Percentiles rank a stretch among this genome's conserved stretches.
phyloP scores from a whole-genome alignment of 2,329 filamentous ascomycete genomes.

The Stagonosporopsis rhizophila region DNA sequence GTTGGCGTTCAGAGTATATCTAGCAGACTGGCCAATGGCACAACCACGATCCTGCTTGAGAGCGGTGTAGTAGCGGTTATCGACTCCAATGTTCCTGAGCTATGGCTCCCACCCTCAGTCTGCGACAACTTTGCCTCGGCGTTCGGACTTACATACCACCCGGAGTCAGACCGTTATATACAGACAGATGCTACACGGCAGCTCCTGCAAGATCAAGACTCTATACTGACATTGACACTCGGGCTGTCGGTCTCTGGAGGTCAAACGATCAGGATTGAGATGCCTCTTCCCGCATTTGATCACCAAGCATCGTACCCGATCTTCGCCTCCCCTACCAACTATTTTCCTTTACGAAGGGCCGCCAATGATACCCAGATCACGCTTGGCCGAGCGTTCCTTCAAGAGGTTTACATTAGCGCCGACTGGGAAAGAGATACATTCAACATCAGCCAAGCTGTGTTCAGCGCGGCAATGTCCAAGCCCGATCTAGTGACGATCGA shows the following conservation, averaged over 20 bases:
- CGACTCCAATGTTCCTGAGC: neutral
- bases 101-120: neutral
- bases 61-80: neutral
- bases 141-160: neutral
- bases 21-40: neutral
- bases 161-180: neutral
- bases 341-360: neutral
- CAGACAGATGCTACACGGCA: neutral
- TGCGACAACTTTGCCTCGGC: neutral
- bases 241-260: neutral
- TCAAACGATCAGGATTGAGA: neutral
- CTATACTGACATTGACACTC: neutral
- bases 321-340: neutral
- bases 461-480: constrained; percentile 19
- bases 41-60: neutral
- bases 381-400: constrained; percentile 67
- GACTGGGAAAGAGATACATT: constrained; percentile 56
- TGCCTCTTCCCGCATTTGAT: constrained; percentile 4
- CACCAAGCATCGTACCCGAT: neutral
- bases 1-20: neutral
- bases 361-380: neutral
- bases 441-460: constrained; percentile 50
- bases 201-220: neutral
- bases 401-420: constrained; percentile 64
- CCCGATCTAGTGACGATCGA: constrained; percentile 37